These are phyloP conservation scores for Elaeagnus macrophylla DNA, from an alignment of 306 rosid species.

Conservation along the genomic window DNA sequence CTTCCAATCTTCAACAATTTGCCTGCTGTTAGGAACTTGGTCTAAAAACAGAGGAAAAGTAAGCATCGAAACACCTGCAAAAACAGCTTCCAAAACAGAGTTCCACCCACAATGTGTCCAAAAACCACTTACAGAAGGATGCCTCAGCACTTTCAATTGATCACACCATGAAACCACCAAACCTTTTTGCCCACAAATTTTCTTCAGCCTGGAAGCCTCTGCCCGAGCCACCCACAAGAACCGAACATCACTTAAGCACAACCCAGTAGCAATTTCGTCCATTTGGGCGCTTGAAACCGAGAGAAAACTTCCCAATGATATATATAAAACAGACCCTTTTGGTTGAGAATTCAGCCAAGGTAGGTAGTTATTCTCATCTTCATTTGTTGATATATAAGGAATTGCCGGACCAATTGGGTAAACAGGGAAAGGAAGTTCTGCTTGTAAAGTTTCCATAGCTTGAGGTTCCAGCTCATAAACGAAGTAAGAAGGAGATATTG, in stretches of 20 bases:
- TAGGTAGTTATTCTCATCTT: slow-evolving; percentile 3
- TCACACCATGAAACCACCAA: slow-evolving; percentile 32
- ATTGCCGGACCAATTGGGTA: slow-evolving; percentile 33
- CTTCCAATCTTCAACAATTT: slow-evolving; percentile 27
- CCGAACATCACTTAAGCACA: slow-evolving; percentile 23
- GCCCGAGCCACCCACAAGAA: slow-evolving; percentile 30
- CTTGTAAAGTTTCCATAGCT: slow-evolving; percentile 17
- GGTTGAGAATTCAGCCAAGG: slow-evolving; percentile 34
- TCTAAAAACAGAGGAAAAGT: slow-evolving; percentile 23
- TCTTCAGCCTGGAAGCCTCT: slow-evolving; percentile 12
- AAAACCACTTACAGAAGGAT: slow-evolving; percentile 30
- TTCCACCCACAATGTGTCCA: slow-evolving; percentile 38
- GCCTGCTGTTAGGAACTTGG: slow-evolving; percentile 27
- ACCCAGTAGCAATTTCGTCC: slow-evolving; percentile 28
- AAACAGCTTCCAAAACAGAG: slow-evolving; percentile 28
- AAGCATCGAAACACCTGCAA: slow-evolving; percentile 32
- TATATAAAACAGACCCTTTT: slow-evolving; percentile 24
- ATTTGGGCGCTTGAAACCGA: slow-evolving; percentile 24
- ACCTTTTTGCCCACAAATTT: slow-evolving; percentile 18
- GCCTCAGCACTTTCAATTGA: slow-evolving; percentile 37
- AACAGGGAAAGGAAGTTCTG: slow-evolving; percentile 17
- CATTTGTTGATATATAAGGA: slow-evolving; percentile 13
- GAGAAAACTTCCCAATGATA: slow-evolving; percentile 31
- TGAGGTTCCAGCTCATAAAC: slow-evolving; percentile 25
- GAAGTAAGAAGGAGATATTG: slow-evolving; percentile 23